Conservation (phyloP, 2,329 filamentous ascomycete genomes). For the Ascochyta koolunga region DNA sequence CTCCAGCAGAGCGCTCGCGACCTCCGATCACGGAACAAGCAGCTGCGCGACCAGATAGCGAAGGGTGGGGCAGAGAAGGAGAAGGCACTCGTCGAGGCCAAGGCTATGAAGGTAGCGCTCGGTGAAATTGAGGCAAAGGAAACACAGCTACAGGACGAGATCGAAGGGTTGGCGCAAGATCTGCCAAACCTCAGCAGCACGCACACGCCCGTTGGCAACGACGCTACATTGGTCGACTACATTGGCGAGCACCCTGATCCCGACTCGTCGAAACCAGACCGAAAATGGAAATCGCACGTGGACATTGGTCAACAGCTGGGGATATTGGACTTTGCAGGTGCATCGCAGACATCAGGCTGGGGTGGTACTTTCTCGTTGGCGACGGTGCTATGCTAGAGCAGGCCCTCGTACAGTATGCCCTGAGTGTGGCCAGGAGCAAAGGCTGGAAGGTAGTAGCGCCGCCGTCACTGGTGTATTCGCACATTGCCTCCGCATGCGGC, state of each 20-base stretch:
- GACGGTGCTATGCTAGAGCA: slow-evolving; percentile 94
- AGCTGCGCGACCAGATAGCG: slow-evolving; percentile 60
- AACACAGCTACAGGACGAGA: slow-evolving; percentile 65
- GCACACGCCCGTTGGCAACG: slow-evolving; percentile 73
- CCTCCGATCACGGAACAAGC: slow-evolving; percentile 71
- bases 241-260: slow-evolving; percentile 73
- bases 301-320: slow-evolving; percentile 85
- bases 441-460: slow-evolving; percentile 85
- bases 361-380: slow-evolving; percentile 95
- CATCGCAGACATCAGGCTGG: slow-evolving; percentile 86
- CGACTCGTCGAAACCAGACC: slow-evolving; percentile 44
- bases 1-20: slow-evolving; percentile 65
- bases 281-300: slow-evolving; percentile 75
- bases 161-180: slow-evolving; percentile 74
- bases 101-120: slow-evolving; percentile 67
- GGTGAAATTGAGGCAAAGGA: slow-evolving; percentile 67
- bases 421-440: slow-evolving; percentile 71
- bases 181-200: slow-evolving; percentile 86
- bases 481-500: slow-evolving; percentile 88
- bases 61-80: slow-evolving; percentile 55
- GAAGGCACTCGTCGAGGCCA: slow-evolving; percentile 67
- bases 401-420: slow-evolving; percentile 84
- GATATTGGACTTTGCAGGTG: slow-evolving; percentile 86
- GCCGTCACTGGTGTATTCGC: slow-evolving; percentile 87
- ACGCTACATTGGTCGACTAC: slow-evolving; percentile 71